These are phyloP conservation scores for Phyllosticta paracitricarpa DNA, from an alignment of 2,329 filamentous ascomycete genomes.

Conservation along the genomic window DNA sequence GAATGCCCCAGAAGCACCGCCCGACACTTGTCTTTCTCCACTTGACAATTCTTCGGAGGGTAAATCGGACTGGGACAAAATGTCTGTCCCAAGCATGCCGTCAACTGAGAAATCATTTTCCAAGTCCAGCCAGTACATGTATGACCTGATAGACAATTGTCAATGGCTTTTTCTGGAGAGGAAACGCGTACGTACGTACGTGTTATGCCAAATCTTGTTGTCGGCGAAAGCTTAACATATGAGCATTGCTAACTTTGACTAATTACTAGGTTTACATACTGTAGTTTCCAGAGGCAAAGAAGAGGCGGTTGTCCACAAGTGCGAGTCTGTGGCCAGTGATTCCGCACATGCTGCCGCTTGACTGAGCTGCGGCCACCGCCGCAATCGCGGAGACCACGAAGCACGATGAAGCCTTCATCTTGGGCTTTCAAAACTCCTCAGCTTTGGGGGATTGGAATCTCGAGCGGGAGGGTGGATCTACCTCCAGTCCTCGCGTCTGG, in stretches of 20 bases:
- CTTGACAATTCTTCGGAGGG: neutral
- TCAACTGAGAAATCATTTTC: neutral
- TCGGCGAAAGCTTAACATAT: neutral
- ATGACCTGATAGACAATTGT: neutral
- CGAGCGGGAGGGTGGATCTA: neutral
- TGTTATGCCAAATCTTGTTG: neutral
- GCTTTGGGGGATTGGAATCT: neutral
- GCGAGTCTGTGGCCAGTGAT: neutral
- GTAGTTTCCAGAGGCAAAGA: constrained; percentile 2
- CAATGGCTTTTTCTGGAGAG: neutral
- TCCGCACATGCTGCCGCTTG: neutral
- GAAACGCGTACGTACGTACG: neutral
- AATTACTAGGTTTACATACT: neutral
- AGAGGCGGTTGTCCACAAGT: constrained; percentile 2
- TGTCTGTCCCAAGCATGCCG: neutral
- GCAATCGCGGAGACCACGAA: neutral
- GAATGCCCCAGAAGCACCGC: neutral
- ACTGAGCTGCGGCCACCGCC: neutral
- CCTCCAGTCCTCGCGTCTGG: neutral
- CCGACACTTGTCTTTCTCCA: neutral
- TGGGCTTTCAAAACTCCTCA: neutral
- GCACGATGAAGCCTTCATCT: neutral
- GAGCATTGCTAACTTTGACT: neutral
- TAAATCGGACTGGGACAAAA: neutral
- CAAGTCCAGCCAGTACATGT: constrained; percentile 1